Base-by-base conservation (phyloP, 179 eudicot species). In the Vitellaria paradoxa region DNA sequence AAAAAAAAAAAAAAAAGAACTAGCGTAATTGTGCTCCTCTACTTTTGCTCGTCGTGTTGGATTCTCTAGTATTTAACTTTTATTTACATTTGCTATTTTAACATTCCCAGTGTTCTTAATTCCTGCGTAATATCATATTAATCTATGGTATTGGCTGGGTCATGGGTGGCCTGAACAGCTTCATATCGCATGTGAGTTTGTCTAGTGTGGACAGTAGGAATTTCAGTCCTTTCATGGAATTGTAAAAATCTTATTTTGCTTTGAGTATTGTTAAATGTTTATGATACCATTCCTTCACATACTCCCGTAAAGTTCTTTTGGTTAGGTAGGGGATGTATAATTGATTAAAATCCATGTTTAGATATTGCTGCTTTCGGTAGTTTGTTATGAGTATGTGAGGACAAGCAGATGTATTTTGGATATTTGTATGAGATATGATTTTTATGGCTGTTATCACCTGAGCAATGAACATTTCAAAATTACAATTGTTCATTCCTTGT, bases 341-440 rank as follows among this genome's bases (percentile, higher is more conserved):
- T 49, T 6, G 15, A 37, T 46, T 63, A 26, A 18, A 47, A 24
- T 64, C 56, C 77, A 15, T 62, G 50, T 64, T 30, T 10, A 30
- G 26, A 15, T 17, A 59, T 50, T 7, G 52, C 17, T 18, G 50
- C 40, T 70, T 50, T 70, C 47, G 4, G 20, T 10, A 46, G 72
- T 68, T 68, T 42, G 21, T 40, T 68, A 11, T n/a, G n/a, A n/a
- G n/a, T 42, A 21, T 70, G 11, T 13, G 42, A 52, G 60, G 40
- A 52, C 45, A 70, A 50, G 6, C 9, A 69, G 59, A 50, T 50
- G 42, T 15, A 23, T 30, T 9, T 52, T 50, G 60, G 62, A 70
- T 50, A 50, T 68, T 73, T 74, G 56, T 18, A 75, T 11, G 20
- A 46, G n/a, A 59, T 72, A 47, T 46, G 56, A 13, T 42, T 24